Conservation (phyloP, 768 basidiomycete genomes). For the Amanita subjunquillea region DNA sequence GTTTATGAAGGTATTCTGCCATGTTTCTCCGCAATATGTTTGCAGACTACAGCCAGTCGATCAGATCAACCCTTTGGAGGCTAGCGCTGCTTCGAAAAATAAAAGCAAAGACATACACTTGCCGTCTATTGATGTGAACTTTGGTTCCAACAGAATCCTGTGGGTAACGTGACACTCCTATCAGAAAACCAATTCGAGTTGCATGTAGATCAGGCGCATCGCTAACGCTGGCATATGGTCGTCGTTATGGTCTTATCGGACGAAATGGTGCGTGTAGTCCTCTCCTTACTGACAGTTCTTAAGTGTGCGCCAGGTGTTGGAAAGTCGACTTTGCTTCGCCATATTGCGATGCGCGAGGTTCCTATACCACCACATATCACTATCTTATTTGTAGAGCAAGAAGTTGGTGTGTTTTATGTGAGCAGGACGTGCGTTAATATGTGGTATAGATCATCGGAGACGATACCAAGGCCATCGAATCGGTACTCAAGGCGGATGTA, state of each 20-base stretch:
- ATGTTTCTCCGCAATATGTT: not conserved
- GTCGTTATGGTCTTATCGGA: conserved; percentile 87
- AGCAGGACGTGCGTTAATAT: not conserved
- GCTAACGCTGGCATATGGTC: conserved; percentile 79
- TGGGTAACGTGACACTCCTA: conserved; percentile 18
- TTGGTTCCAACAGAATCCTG: conserved; percentile 92
- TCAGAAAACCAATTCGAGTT: not conserved
- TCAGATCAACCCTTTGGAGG: conserved; percentile 89
- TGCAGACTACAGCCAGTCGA: not conserved
- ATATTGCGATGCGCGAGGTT: conserved; percentile 92
- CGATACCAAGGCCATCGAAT: conserved; percentile 84
- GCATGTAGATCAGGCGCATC: conserved; percentile 65
- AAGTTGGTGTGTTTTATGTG: conserved; percentile 33
- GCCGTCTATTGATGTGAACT: conserved; percentile 91
- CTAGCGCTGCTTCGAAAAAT: conserved; percentile 66
- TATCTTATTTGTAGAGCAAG: conserved; percentile 97
- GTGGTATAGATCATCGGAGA: conserved; percentile 73
- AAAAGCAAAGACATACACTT: conserved; percentile 98
- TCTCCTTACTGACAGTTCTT: not conserved
- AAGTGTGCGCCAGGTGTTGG: conserved; percentile 55
- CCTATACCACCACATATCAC: conserved; percentile 92
- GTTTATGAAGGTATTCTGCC: conserved; percentile 80
- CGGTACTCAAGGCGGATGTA: conserved; percentile 98
- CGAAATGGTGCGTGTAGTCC: conserved; percentile 50
- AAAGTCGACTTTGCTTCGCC: conserved; percentile 91